Base-by-base conservation (phyloP, 495 filamentous ascomycete genomes). In the Baudoinia panamericana region DNA sequence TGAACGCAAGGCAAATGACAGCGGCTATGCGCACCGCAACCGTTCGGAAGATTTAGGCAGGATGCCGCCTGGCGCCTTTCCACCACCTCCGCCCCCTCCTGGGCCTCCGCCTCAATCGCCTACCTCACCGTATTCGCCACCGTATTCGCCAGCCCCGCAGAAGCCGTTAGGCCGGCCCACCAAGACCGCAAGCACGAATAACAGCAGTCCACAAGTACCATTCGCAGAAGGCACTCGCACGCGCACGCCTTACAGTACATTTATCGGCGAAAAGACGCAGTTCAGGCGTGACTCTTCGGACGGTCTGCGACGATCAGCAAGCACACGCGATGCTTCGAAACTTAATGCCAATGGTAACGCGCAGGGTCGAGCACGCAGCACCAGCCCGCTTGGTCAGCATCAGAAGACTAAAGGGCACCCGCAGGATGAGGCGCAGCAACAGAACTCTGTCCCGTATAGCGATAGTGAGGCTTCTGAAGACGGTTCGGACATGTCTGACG, bases 231-330 rank as follows among this genome's bases (percentile, higher is more conserved):
- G 69, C 40, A 60, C 56, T 15, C 69, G 82, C 8, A 59, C 69
- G 18, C 75, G 82, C 40, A 80, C 76, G 6, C 73, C 77, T 0
- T 90, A 93, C 53, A 68, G 74, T 25, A 71, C 68, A 2, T 59
- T 71, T 21, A 71, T 74, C 36, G 82, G 82, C 12, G 84, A 90
- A 53, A 81, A 70, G 63, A 78, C 74, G 0, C 66, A 68, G 45
- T 63, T 75, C 41, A 8, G n/a, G 11, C 40, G 40, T 3, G 33
- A 38, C 15, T 58, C 58, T 5, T 64, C 59, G 45, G 57, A 64
- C 19, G 57, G 56, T 13, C 46, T 75, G 11, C 56, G 58, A 9
- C 63, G 67, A 29, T 66, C 69, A 18, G 46, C 61, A 0, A 70
- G 61, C 46, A 55, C 58, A 40, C 63, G 69, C n/a, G 58, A 63